Conservation (phyloP, 2,329 filamentous ascomycete genomes). For the Aspergillus hortae region DNA sequence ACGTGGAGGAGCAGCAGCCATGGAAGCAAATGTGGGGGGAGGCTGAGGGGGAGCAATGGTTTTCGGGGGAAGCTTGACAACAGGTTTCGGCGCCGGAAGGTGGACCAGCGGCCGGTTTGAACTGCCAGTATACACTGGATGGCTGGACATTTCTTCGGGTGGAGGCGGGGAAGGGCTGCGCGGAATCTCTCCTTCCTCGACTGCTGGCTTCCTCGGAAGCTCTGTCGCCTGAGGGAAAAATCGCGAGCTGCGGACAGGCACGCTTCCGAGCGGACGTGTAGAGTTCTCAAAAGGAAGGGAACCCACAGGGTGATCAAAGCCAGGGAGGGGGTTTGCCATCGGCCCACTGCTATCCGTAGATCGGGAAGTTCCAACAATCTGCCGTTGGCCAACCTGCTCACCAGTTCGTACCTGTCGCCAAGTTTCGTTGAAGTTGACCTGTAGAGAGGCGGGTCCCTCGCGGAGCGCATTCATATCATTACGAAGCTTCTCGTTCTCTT, state of each 20-base stretch:
- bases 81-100: conserved; percentile 60
- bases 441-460: conserved; percentile 32
- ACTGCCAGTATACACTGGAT: conserved; percentile 55
- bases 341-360: conserved; percentile 24
- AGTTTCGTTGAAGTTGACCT: conserved; percentile 42
- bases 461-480: conserved; percentile 37
- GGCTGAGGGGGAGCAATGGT: conserved; percentile 41
- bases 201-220: conserved; percentile 29
- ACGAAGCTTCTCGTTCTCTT: conserved; percentile 39
- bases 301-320: conserved; percentile 35
- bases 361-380: conserved; percentile 36
- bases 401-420: conserved; percentile 45
- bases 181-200: conserved; percentile 30
- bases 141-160: conserved; percentile 53
- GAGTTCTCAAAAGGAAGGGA: conserved; percentile 35
- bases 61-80: conserved; percentile 75
- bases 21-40: conserved; percentile 45
- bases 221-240: conserved; percentile 46
- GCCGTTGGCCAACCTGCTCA: conserved; percentile 38
- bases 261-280: conserved; percentile 30
- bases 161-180: conserved; percentile 52
- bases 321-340: conserved; percentile 30
- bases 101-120: conserved; percentile 52
- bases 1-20: conserved; percentile 38
- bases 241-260: conserved; percentile 42